These are phyloP conservation scores for Avena sativa DNA, from an alignment of 176 grass and related monocot species.

Conservation along the genomic window DNA sequence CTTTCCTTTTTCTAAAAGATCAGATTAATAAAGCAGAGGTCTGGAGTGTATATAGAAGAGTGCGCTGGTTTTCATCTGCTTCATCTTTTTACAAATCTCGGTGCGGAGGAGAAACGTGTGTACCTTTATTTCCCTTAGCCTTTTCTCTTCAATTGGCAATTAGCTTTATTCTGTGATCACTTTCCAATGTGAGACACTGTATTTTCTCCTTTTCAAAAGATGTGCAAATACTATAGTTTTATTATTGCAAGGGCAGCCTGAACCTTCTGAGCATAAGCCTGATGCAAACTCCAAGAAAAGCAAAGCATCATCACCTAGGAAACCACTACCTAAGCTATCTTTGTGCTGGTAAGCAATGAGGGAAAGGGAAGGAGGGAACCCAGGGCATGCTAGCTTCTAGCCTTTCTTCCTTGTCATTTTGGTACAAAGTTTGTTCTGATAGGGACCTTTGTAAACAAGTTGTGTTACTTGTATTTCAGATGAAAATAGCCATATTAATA, in stretches of 20 bases:
- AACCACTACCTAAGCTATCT: slow-evolving; percentile 5
- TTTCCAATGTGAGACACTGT: slow-evolving; percentile 31
- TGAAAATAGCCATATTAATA: neutral
- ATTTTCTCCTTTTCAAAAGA: slow-evolving; percentile 38
- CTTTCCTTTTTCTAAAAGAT: slow-evolving; percentile 59
- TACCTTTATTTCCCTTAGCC: slow-evolving; percentile 40
- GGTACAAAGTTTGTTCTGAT: neutral
- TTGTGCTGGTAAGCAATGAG: slow-evolving; percentile 13
- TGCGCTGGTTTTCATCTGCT: slow-evolving; percentile 39
- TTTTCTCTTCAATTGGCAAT: slow-evolving; percentile 46
- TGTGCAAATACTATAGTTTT: slow-evolving; percentile 36
- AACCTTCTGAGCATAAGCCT: slow-evolving; percentile 19
- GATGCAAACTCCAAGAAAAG: slow-evolving; percentile 33
- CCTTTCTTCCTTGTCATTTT: slow-evolving; percentile 7
- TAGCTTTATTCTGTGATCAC: slow-evolving; percentile 37
- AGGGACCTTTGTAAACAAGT: neutral
- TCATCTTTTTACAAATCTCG: slow-evolving; percentile 38
- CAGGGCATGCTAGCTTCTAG: neutral
- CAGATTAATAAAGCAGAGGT: slow-evolving; percentile 43
- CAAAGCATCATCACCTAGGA: neutral
- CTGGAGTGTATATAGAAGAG: slow-evolving; percentile 28
- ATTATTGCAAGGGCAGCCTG: slow-evolving; percentile 26
- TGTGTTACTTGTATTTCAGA: neutral
- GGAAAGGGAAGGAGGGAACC: neutral
- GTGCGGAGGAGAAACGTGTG: slow-evolving; percentile 29